Evolutionary conservation across 352 stramenopile genomes (phyloP).

Genomic region (Plasmopara viticola): DNA sequence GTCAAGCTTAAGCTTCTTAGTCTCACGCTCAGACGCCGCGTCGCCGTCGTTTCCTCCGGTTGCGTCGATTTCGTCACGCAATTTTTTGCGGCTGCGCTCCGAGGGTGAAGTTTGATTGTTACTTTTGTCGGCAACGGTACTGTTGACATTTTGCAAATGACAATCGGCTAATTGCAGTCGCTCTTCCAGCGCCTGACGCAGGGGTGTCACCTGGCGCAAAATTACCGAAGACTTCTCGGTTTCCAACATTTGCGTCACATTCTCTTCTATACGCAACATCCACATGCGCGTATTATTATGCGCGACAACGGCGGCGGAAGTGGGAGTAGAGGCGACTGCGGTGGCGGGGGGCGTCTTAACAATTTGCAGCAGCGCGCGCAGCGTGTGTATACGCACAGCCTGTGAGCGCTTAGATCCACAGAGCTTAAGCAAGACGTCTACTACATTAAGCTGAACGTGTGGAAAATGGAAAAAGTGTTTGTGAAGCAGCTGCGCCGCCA

Average conservation of each 20-base stretch:
- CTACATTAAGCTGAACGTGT: slow-evolving; percentile 70
- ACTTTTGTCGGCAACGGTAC: neutral
- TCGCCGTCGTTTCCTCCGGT: slow-evolving; percentile 1
- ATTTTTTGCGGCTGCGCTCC: slow-evolving; percentile 20
- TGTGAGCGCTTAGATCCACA: slow-evolving; percentile 34
- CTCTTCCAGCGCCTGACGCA: slow-evolving; percentile 46
- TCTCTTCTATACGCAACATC: slow-evolving; percentile 36
- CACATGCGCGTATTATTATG: slow-evolving; percentile 31
- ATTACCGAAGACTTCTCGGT: slow-evolving; percentile 52
- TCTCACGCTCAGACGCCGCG: slow-evolving; percentile 13
- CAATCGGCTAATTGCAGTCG: slow-evolving; percentile 12
- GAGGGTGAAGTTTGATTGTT: slow-evolving; percentile 9
- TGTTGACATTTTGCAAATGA: neutral
- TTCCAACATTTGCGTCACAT: slow-evolving; percentile 29
- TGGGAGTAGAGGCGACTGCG: slow-evolving; percentile 17
- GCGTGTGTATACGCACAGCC: slow-evolving; percentile 67
- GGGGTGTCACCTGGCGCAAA: slow-evolving; percentile 47
- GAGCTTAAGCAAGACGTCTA: slow-evolving; percentile 53
- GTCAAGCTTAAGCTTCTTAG: slow-evolving; percentile 28
- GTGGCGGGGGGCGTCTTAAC: slow-evolving; percentile 34
- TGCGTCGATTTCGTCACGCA: slow-evolving; percentile 17
- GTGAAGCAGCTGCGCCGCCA: slow-evolving; percentile 63
- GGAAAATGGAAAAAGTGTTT: slow-evolving; percentile 77
- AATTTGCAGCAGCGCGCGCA: slow-evolving; percentile 64
- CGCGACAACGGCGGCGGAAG: slow-evolving; percentile 19